phyloP scores from a whole-genome alignment of 352 stramenopile genomes.

The Peronospora destructor region DNA sequence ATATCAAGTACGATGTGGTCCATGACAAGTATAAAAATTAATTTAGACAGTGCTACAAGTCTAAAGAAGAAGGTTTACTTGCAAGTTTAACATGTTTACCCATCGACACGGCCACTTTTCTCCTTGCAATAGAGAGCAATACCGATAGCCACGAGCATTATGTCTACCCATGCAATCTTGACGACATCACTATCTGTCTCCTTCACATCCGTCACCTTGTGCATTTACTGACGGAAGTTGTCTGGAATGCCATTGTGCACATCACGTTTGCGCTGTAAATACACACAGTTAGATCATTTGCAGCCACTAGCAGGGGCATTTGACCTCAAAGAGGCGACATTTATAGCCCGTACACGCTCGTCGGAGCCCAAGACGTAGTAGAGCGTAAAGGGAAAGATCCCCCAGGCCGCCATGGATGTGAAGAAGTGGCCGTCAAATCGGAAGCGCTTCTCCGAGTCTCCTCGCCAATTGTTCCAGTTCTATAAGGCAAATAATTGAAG shows the following conservation, averaged over 20 bases:
- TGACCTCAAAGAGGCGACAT: too few relatives aligned
- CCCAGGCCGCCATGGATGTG: slow-evolving; percentile 40
- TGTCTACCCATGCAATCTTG: too few relatives aligned
- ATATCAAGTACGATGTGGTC: too few relatives aligned
- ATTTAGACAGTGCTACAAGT: too few relatives aligned
- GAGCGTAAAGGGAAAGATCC: slow-evolving; percentile 47
- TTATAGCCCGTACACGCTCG: slow-evolving; percentile 53
- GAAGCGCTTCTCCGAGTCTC: slow-evolving; percentile 80
- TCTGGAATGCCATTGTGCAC: slow-evolving; percentile 39
- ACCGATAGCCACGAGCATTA: too few relatives aligned
- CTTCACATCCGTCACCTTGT: not conserved
- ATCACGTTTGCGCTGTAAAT: slow-evolving; percentile 35
- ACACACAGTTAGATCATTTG: too few relatives aligned
- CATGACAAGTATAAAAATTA: too few relatives aligned
- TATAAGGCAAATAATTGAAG: slow-evolving; percentile 12
- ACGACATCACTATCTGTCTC: not conserved
- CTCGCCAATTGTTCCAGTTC: slow-evolving; percentile 85
- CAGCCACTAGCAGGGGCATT: too few relatives aligned
- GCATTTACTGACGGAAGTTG: slow-evolving; percentile 45
- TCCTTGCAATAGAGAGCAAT: too few relatives aligned
- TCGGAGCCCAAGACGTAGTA: slow-evolving; percentile 55
- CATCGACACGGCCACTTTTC: too few relatives aligned
- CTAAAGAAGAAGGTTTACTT: too few relatives aligned
- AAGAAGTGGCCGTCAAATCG: slow-evolving; percentile 69
- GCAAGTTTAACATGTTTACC: too few relatives aligned